Evolutionary conservation across 768 basidiomycete species (phyloP).

Genomic region (Neoboletus brunneissimus): DNA sequence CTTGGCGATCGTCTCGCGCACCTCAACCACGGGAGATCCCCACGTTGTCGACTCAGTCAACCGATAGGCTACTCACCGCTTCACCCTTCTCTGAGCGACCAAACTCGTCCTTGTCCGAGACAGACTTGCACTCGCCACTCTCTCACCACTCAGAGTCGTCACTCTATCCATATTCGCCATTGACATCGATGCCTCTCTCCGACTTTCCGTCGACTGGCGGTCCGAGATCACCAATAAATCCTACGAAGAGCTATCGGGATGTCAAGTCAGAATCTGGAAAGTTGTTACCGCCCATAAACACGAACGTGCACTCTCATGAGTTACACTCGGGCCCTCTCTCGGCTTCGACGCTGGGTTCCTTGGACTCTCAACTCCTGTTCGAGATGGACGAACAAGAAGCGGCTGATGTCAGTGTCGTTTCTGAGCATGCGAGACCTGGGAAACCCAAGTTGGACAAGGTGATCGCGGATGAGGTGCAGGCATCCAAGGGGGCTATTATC

Average conservation of each 20-base stretch:
- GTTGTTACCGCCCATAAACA: not conserved
- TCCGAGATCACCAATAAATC: not conserved
- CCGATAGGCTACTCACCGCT: constrained; percentile 18
- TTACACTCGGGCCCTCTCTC: not conserved
- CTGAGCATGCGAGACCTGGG: constrained; percentile 64
- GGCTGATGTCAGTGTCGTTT: constrained; percentile 53
- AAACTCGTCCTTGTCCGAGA: constrained; percentile 11
- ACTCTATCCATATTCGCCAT: not conserved
- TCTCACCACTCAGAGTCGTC: constrained; percentile 10
- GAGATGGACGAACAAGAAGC: constrained; percentile 58
- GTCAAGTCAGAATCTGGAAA: constrained; percentile 4
- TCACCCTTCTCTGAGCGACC: constrained; percentile 22
- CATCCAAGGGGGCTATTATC: constrained; percentile 51
- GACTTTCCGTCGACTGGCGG: constrained; percentile 1
- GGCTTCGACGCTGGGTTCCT: not conserved
- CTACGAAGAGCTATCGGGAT: constrained; percentile 3
- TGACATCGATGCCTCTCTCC: not conserved
- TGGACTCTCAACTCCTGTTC: constrained; percentile 26
- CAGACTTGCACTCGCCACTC: constrained; percentile 9
- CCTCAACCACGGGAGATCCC: not conserved
- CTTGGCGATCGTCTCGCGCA: not conserved
- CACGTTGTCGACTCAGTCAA: constrained; percentile 16
- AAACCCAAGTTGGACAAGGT: constrained; percentile 63
- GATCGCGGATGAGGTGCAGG: constrained; percentile 60
- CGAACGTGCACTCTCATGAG: not conserved